Base-by-base conservation (phyloP, 441 rosid species). In the Kokia cookei region DNA sequence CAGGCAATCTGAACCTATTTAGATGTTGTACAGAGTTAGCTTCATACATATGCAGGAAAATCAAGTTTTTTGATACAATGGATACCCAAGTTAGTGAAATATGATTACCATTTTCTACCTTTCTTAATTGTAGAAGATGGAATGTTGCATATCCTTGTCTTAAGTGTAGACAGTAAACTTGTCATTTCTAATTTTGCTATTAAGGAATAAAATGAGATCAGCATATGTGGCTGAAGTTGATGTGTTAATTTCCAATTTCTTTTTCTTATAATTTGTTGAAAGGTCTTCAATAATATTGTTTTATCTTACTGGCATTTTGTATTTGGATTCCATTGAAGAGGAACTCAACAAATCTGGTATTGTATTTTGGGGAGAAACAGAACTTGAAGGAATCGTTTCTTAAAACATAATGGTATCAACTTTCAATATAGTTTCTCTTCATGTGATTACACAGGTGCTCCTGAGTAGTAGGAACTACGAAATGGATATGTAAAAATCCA, bases 1-100 rank as follows among this genome's bases (percentile, higher is more conserved):
- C 9, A 2, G 66, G 70, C 75, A 58, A 48, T 62, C 47, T 13
- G 50, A 75, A 51, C 58, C 40, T 51, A 73, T 40, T 63, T 71
- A 71, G 73, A 67, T 63, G 60, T 65, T 80, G 64, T 5, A 71
- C 61, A 66, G 65, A 70, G n/a, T 51, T 63, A 65, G 57, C 64
- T 68, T 57, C 76, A 27, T 35, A 40, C 24, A 26, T 13, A 73
- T 74, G 47, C 59, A 71, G 80, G 71, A 70, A 69, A 37, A 50
- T 62, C 60, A 59, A 69, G 75, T 45, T 65, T 73, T 1, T 37
- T 63, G 19, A 70, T 62, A 65, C 71, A 78, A 17, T 62, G 57
- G 58, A 37, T 43, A 17, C 68, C 73, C 32, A 13, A 60, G 69
- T 47, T 14, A 24, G 51, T 63, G 15, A 10, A 65, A 65, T 42